Percentiles rank a stretch among this genome's conserved stretches.
Evolutionary conservation across 495 filamentous ascomycete genomes (phyloP).

Genomic region (Aspergillus conjunctus): DNA sequence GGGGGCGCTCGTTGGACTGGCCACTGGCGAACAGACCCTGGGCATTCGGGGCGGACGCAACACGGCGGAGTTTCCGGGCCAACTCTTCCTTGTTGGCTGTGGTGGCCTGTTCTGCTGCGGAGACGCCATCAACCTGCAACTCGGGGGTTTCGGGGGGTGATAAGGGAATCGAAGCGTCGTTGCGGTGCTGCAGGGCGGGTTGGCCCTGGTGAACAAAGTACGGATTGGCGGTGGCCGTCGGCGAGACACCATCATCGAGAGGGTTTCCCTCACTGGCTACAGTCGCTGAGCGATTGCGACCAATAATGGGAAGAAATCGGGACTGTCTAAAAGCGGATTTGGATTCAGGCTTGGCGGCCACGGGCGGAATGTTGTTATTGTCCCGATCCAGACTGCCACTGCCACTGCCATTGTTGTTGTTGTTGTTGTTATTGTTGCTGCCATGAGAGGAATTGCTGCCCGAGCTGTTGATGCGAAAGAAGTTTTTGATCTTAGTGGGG

Average conservation of each 20-base stretch:
- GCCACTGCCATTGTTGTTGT: constrained; percentile 8
- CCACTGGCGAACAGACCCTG: constrained; percentile 82
- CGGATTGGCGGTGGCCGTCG: constrained; percentile 92
- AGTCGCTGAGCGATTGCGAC: constrained; percentile 79
- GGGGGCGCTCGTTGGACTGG: constrained; percentile 68
- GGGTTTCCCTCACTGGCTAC: constrained; percentile 92
- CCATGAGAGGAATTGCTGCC: constrained; percentile 53
- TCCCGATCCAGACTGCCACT: constrained; percentile 21
- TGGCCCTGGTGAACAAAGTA: constrained; percentile 98
- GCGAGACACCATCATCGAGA: constrained; percentile 84
- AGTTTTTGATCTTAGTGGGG: constrained; percentile 90
- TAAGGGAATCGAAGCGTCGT: constrained; percentile 90
- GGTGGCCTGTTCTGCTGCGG: constrained; percentile 73
- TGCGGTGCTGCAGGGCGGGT: constrained; percentile 88
- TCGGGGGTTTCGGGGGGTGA: constrained; percentile 92
- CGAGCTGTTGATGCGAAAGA: constrained; percentile 90
- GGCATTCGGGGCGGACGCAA: constrained; percentile 95
- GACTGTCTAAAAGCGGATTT: constrained; percentile 80
- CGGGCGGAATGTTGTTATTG: constrained; percentile 22
- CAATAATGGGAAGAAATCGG: constrained; percentile 76
- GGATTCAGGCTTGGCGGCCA: constrained; percentile 50
- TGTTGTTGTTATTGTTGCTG: constrained; percentile 38
- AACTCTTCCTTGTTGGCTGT: constrained; percentile 88
- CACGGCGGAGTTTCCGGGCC: constrained; percentile 86
- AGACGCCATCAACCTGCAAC: constrained; percentile 70